Evolutionary conservation across 2,329 filamentous ascomycete species (phyloP).

Genomic region (Epicoccum sorghinum): DNA sequence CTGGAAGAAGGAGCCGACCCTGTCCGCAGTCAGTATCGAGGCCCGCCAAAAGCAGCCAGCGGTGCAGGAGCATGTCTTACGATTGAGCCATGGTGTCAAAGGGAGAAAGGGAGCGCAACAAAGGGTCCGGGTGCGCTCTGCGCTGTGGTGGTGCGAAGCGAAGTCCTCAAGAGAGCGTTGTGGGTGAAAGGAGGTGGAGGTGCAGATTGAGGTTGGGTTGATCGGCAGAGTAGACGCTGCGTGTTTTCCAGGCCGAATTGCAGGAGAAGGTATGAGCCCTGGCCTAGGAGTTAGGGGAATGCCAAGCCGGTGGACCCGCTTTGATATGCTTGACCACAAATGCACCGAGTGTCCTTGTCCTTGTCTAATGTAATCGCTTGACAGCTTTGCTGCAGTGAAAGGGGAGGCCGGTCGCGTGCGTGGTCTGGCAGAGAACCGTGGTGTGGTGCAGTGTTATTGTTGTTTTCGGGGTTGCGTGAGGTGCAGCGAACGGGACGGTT

Average conservation of each 20-base stretch:
- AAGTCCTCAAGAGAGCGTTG: slow-evolving; percentile 9
- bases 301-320: slow-evolving; percentile 16
- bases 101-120: slow-evolving; percentile 11
- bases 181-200: slow-evolving; percentile 8
- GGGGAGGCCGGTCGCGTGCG: neutral
- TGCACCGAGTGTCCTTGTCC: slow-evolving; percentile 3
- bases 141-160: slow-evolving; percentile 9
- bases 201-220: neutral
- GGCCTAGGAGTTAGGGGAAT: slow-evolving; percentile 16
- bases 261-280: slow-evolving; percentile 18
- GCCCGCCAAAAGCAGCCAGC: neutral
- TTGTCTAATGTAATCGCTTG: neutral
- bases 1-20: slow-evolving; percentile 66
- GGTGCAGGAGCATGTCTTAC: slow-evolving; percentile 28
- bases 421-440: neutral
- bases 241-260: slow-evolving; percentile 15
- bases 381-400: neutral
- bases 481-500: slow-evolving; percentile 12
- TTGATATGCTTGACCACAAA: slow-evolving; percentile 15
- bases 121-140: slow-evolving; percentile 16
- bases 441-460: neutral
- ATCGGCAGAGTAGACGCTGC: slow-evolving; percentile 5
- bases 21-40: slow-evolving; percentile 36
- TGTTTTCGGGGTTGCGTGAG: slow-evolving; percentile 8
- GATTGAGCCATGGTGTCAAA: slow-evolving; percentile 42